phyloP scores from a whole-genome alignment of 1,284 basidiomycete species.

The Singerocomus inundabilis region DNA sequence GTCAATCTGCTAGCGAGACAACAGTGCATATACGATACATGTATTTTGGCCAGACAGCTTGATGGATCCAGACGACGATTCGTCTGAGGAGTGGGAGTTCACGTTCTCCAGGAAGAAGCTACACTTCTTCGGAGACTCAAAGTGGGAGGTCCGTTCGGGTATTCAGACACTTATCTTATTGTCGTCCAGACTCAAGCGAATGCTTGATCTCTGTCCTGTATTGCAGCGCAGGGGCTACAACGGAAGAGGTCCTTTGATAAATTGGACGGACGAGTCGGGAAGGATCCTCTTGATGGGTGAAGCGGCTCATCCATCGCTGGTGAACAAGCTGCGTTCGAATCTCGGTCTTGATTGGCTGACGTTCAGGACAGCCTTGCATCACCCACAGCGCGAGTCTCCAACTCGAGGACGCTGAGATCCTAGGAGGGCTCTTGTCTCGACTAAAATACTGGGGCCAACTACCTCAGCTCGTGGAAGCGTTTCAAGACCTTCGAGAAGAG shows the following conservation, averaged over 20 bases:
- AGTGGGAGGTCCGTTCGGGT: slow-evolving; percentile 1
- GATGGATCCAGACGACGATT: not conserved
- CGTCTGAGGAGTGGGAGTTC: slow-evolving; percentile 9
- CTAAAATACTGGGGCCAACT: slow-evolving; percentile 37
- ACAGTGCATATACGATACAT: slow-evolving; percentile 18
- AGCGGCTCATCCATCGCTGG: slow-evolving; percentile 41
- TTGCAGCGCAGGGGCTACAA: slow-evolving; percentile 12
- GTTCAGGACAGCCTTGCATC: slow-evolving; percentile 27
- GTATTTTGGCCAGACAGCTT: slow-evolving; percentile 14
- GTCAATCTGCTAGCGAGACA: slow-evolving; percentile 9
- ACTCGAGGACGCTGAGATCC: slow-evolving; percentile 40
- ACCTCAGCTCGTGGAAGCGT: slow-evolving; percentile 37
- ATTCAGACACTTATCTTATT: not conserved
- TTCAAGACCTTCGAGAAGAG: slow-evolving; percentile 40
- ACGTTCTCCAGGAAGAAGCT: slow-evolving; percentile 12
- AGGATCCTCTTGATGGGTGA: slow-evolving; percentile 43
- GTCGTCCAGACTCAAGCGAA: slow-evolving; percentile 8
- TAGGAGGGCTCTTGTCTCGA: slow-evolving; percentile 43
- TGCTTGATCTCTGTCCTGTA: slow-evolving; percentile 18
- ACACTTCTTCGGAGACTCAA: slow-evolving; percentile 15
- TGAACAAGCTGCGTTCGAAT: slow-evolving; percentile 7
- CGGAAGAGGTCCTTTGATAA: slow-evolving; percentile 12
- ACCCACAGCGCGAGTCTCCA: slow-evolving; percentile 30
- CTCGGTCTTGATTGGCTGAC: slow-evolving; percentile 1
- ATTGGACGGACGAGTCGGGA: slow-evolving; percentile 33